Evolutionary conservation across 352 stramenopile species (phyloP), one percentile per base, ranked within the genome.

Genomic region (Phytophthora uliginosa): DNA sequence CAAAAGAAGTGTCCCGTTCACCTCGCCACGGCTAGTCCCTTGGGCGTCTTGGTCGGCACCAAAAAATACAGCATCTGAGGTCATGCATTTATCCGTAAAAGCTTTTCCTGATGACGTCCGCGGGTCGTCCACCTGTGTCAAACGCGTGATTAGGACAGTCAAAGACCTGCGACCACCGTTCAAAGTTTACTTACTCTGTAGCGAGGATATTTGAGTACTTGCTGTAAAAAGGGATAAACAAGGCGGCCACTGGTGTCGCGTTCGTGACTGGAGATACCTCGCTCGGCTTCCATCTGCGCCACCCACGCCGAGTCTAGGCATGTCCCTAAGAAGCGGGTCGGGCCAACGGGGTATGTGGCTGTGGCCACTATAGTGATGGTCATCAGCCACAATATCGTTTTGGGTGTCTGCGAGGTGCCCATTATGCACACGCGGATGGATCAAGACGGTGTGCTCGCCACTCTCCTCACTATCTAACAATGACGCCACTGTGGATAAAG

Each of bases 271-370:
- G 73, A 73, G 15, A 89, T 42, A 0, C 61, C 50, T 2, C 74
- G 56, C 26, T 74, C 55, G 0, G 34, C 12, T 68, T 84, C 76
- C 47, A 80, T 76, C 8, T 59, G n/a, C 3, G 31, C 8, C 26
- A 85, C 84, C 83, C 84, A 92, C 6, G 40, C 45, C 0, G 77
- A 48, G 15, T 64, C 73, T 2, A 92, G 73, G 59, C 84, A 90
- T 6, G 79, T 79, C n/a, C 81, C 81, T 1, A 90, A 57, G 10
- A 92, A 83, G 4, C 81, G 74, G 40, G 87, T 89, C 1, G 76
- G 78, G 2, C 68, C 68, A 3, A 75, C 4, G 7, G 55, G 61
- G 24, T 75, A 71, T 13, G 53, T 36, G 6, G 33, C 36, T 53
- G 45, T 20, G 40, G 40, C 15, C 45, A 26, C 7, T 24, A 13